Base-by-base conservation (phyloP, 1,284 basidiomycete species). In the Ustanciosporium gigantosporum region DNA sequence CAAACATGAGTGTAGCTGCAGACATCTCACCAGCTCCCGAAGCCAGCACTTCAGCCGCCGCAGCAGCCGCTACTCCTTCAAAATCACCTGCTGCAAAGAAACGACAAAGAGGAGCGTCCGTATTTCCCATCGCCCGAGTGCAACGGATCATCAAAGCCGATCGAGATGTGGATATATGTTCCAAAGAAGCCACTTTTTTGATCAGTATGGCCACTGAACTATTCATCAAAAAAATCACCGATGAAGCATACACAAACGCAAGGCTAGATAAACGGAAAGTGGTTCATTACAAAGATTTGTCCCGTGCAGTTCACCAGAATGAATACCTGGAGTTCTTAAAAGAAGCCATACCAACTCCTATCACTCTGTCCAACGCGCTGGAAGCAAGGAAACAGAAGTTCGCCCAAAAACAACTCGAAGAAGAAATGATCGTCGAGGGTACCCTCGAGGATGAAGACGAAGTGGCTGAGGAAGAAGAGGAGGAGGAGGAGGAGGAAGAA, bases 81-180 rank as follows among this genome's bases (percentile, higher is more conserved):
- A 29, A 29, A n/a, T 29, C 27, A n/a, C 27, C 27, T n/a, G 27
- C n/a, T n/a, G n/a, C n/a, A n/a, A n/a, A n/a, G n/a, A 29, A 29
- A n/a, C 27, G 27, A 29, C 27, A 29, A n/a, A 47, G 58, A 14
- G 70, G 70, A 16, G 49, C 43, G 1, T 62, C 68, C 0, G 47
- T 66, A 24, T 61, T 73, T 17, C 70, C 70, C 5, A 44, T 47
- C 4, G 70, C 70, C 4, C 55, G 70, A 22, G 60, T 73, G 2
- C 25, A 52, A 15, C 58, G 67, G 29, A 73, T 73, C 46, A 70
- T 73, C 61, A 73, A 73, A 42, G 70, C 70, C 13, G 70, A 73
- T 25, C 60, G 47, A 19, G 66, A 70, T 22, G 62, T 73, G 16
- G 70, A 73, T 31, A 71, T 71, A 24, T 73, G 70, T 61, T 66